These are phyloP conservation scores for Neonectria neomacrospora DNA, from an alignment of 2,329 filamentous ascomycete species.

Conservation along the genomic window DNA sequence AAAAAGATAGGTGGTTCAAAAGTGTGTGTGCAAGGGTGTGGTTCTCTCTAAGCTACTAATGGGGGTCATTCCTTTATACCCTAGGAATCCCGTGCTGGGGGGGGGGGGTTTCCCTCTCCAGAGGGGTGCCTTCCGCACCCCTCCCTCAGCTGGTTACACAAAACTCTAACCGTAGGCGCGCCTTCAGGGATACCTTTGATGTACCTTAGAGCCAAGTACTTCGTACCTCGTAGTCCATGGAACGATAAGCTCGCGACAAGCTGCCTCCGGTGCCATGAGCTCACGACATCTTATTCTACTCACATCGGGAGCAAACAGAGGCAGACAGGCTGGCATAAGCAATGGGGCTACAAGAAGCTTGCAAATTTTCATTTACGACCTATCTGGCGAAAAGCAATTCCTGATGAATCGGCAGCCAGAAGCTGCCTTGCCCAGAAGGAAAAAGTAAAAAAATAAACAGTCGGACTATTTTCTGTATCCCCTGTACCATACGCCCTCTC, in stretches of 20 bases:
- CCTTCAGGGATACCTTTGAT: neutral
- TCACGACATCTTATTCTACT: neutral
- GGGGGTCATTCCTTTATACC: no score
- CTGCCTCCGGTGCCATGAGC: neutral
- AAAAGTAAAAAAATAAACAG: slow-evolving; percentile 22
- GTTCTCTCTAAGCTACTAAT: no score
- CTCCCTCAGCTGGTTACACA: slow-evolving; percentile 4
- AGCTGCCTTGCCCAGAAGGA: slow-evolving; percentile 21
- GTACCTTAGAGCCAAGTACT: neutral
- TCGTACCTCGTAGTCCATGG: neutral
- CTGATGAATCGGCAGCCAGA: slow-evolving; percentile 1
- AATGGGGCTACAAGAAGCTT: neutral
- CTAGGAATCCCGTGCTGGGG: no score
- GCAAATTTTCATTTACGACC: slow-evolving; percentile 14
- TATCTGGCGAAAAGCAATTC: slow-evolving; percentile 12
- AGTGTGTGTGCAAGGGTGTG: no score
- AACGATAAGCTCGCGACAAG: neutral
- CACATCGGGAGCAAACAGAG: neutral
- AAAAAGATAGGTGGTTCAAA: no score
- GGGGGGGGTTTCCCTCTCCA: no score
- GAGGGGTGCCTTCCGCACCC: no score
- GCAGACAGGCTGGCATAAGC: neutral
- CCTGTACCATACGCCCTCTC: slow-evolving; percentile 33
- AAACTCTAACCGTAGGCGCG: neutral
- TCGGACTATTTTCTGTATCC: slow-evolving; percentile 31